A percentile compares a stretch with the other conserved stretches of the same genome.
These are phyloP conservation scores for Fusarium sp. DNA, from an alignment of 2,329 filamentous ascomycete genomes.

Conservation along the genomic window DNA sequence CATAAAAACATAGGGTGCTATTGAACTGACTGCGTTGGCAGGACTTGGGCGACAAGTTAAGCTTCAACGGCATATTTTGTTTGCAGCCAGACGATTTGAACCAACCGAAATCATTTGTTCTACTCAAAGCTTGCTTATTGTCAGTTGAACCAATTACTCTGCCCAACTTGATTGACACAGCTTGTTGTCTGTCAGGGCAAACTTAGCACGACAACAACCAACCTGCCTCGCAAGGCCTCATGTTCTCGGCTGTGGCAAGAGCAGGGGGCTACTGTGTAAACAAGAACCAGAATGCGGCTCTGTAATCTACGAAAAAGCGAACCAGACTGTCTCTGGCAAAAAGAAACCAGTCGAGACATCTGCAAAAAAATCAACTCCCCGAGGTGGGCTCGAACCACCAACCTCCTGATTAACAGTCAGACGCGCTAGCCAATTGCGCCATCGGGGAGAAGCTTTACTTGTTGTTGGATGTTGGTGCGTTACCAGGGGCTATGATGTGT, in stretches of 20 bases:
- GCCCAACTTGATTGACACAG: neutral
- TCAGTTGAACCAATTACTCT: neutral
- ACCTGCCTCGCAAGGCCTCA: too few relatives aligned
- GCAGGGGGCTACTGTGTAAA: neutral
- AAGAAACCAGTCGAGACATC: neutral
- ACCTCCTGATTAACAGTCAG: slow-evolving; percentile 65
- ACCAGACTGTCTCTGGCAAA: neutral
- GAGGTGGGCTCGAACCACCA: slow-evolving; percentile 19
- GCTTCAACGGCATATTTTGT: neutral
- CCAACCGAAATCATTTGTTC: neutral
- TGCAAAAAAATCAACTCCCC: slow-evolving; percentile 5
- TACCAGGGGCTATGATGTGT: neutral
- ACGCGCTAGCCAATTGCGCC: slow-evolving; percentile 69
- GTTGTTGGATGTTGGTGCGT: neutral
- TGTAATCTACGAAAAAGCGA: too few relatives aligned
- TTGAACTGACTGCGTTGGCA: neutral
- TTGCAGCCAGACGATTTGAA: neutral
- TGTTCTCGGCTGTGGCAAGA: neutral
- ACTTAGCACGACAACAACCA: neutral
- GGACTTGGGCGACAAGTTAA: neutral
- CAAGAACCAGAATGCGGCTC: neutral
- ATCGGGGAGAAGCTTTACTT: slow-evolving; percentile 41
- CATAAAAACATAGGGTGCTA: neutral
- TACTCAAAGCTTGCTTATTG: neutral
- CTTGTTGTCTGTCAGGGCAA: neutral